Conservation (phyloP, 108 stramenopile species). For the Cyclotella choctawhatcheeana region DNA sequence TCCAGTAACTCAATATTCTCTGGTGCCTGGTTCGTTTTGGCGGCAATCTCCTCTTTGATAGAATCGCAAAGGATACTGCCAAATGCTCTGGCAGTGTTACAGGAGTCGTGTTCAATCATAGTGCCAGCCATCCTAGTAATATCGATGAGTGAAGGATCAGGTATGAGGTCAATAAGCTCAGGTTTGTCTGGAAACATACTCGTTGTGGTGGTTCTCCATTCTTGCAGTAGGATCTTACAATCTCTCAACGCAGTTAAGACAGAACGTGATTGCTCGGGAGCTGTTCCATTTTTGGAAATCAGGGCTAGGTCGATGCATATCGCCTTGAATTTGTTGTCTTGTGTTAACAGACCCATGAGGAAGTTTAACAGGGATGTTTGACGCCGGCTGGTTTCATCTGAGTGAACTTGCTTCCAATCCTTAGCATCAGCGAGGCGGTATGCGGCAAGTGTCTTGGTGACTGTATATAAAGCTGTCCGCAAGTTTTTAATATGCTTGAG, state of each 20-base stretch:
- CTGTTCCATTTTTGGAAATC: too few relatives aligned
- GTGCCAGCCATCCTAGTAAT: not conserved
- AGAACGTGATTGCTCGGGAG: not conserved
- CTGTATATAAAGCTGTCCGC: not conserved
- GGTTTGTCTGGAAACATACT: not conserved
- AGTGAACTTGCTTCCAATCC: slow-evolving; percentile 20
- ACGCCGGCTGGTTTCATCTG: slow-evolving; percentile 22
- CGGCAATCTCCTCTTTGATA: not conserved
- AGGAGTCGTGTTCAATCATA: not conserved
- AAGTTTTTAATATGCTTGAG: slow-evolving; percentile 15
- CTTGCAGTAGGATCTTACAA: not conserved
- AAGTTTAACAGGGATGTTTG: slow-evolving; percentile 18
- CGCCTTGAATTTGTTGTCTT: not conserved
- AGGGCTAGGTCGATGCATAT: not conserved
- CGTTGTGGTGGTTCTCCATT: not conserved
- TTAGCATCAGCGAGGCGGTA: slow-evolving; percentile 11
- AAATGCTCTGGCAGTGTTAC: slow-evolving; percentile 9
- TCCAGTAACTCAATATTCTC: not conserved
- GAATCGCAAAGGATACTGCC: not conserved
- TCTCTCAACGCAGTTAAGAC: not conserved
- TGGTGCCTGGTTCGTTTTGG: not conserved
- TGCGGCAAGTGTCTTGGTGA: slow-evolving; percentile 15
- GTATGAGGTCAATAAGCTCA: not conserved
- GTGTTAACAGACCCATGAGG: not conserved
- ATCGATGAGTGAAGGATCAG: not conserved